Base-by-base conservation (phyloP, 345 rosid species). In the Eucalyptus camaldulensis region DNA sequence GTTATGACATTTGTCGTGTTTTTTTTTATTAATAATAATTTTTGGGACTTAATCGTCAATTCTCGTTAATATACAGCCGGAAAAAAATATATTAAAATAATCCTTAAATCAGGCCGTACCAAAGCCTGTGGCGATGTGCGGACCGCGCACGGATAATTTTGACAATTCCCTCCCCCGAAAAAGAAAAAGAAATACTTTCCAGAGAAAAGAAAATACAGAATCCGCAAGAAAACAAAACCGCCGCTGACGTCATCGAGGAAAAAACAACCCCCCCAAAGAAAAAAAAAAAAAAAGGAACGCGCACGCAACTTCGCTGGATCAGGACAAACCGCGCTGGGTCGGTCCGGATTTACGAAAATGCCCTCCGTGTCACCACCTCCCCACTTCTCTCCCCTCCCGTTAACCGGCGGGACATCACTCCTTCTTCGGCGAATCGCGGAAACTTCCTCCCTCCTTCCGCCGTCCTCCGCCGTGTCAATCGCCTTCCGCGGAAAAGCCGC, bases 241-340 rank as follows among this genome's bases (percentile, higher is more conserved):
- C 45, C 47, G 0, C 15, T 76, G 47, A 40, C 85, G 85, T 76
- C 85, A 40, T 40, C 85, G 15, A 21, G 85, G 27, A 4, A 9
- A 16, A 15, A 13, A 7, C 3, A 7, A 25, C 5, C 0, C 14
- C 17, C 3, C 19, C 9, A 7, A 65, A 11, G 7, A 10, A 3
- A 10, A 2, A 21, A 40, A 76, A 40, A 76, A 10, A 2, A 10
- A 9, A 5, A 17, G 44, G 13, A 33, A 8, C 24, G 43, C 14
- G 13, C 27, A 37, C 47, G 83, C 81, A 37, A 76, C 47, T 76
- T 76, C 47, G 83, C 83, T 40, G 7, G 27, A 76, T 37, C 47
- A 76, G 29, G 85, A 76, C 85, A 76, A 76, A 21, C 85, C 7
- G 47, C 22, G 85, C 24, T 76, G 29, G 8, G 58, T 40, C 12